Base-by-base conservation (phyloP, 1,284 basidiomycete species). In the Cystobasidium slooffiae region DNA sequence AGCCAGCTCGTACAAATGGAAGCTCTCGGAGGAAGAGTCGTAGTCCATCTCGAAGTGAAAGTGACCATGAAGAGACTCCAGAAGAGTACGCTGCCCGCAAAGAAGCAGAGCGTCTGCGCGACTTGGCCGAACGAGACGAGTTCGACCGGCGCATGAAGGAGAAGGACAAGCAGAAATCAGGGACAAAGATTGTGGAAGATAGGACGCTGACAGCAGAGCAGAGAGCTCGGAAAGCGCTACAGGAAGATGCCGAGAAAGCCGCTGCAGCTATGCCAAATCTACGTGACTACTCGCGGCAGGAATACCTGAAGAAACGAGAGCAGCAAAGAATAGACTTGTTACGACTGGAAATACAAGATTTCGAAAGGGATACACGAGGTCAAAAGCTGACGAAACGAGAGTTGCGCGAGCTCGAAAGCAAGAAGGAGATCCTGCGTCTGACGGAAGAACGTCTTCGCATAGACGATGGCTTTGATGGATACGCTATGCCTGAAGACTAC, bases 291-390 rank as follows among this genome's bases (percentile, higher is more conserved):
- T 94, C 93, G 3, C 88, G 95, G 76, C 91, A 97, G 81, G 92
- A 94, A 81, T 99, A 99, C 81, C 87, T 99, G 75, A 91, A 92
- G 37, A 99, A 99, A 82, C 91, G 97, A 79, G 94, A 97, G 83
- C 86, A 91, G 59, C 97, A 99, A 82, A 93, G 95, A 81, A 91
- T 99, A 77, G 97, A 99, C 81, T 86, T 99, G 22, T 85, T 99
- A 58, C 88, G 92, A 62, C 89, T 91, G 82, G 95, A 98, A 82
- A 95, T 97, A 68, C 88, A 91, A 72, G 95, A 97, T 80, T 94
- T 97, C 77, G 91, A 94, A 82, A 87, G 89, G 1, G 85, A 97
- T 41, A 96, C 97, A 83, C 84, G 87, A 22, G 92, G 92, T 0
- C 94, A 95, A 88, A 91, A 89, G 82, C 86, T 97, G 77, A 91